A percentile compares a stretch with the other conserved stretches of the same genome.
These are phyloP conservation scores for Haberlea rhodopensis DNA, from an alignment of 257 asterid species.

Conservation along the genomic window DNA sequence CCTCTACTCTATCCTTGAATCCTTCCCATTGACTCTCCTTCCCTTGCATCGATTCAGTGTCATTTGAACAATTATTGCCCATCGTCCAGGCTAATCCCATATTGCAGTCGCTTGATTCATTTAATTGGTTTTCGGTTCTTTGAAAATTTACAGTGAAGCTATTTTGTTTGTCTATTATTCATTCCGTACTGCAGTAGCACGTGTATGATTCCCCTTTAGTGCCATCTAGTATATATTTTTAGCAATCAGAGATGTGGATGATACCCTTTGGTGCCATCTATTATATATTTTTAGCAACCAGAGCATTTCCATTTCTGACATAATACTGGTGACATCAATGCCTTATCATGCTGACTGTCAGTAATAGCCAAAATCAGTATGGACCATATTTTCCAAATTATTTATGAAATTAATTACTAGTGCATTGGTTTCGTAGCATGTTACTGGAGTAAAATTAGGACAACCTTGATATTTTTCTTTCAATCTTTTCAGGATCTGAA, in stretches of 20 bases:
- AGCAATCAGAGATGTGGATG: background rate
- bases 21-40: background rate
- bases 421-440: no score
- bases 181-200: constrained; percentile 11
- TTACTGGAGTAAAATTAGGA: no score
- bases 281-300: background rate
- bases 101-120: constrained; percentile 18
- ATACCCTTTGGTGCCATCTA: background rate
- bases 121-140: constrained; percentile 2
- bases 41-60: background rate
- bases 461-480: background rate
- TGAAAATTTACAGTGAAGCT: background rate
- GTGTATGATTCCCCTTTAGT: background rate
- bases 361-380: background rate
- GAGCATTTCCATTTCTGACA: background rate
- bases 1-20: no score
- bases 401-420: background rate
- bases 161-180: background rate
- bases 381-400: background rate
- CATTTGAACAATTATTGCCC: background rate
- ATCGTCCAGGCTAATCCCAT: background rate
- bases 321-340: constrained; percentile 18
- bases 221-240: background rate
- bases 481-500: background rate
- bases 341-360: constrained; percentile 14